A percentile compares a stretch with the other conserved stretches of the same genome.
Conservation (phyloP, 139 green algal genomes). For the Pseudopediastrum boryanum region DNA sequence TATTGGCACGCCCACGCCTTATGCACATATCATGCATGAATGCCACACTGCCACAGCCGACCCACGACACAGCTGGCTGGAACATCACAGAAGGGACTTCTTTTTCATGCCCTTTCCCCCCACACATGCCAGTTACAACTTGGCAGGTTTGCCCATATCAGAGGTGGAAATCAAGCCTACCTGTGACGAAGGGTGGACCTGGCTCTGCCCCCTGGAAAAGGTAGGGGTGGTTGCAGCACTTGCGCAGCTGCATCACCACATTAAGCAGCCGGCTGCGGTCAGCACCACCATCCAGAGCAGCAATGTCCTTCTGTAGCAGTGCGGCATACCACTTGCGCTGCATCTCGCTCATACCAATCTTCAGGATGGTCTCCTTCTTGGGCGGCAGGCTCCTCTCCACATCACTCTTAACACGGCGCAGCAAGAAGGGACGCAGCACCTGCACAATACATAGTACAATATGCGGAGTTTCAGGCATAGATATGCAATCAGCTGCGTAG, state of each 20-base stretch:
- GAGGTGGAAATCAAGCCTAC: too few relatives aligned
- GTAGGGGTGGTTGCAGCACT: constrained; percentile 99
- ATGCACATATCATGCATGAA: too few relatives aligned
- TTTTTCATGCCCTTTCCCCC: too few relatives aligned
- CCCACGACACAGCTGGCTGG: too few relatives aligned
- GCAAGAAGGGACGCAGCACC: constrained; percentile 96
- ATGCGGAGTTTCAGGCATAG: background rate
- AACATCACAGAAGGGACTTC: too few relatives aligned
- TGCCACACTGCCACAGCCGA: too few relatives aligned
- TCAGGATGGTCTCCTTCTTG: constrained; percentile 99
- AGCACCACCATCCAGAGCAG: constrained; percentile 79
- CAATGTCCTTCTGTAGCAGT: constrained; percentile 96
- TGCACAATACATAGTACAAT: constrained; percentile 22
- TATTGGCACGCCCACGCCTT: too few relatives aligned
- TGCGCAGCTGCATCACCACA: constrained; percentile 99
- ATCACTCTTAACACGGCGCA: constrained; percentile 96
- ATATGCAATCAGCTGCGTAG: background rate
- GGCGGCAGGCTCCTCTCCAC: constrained; percentile 95
- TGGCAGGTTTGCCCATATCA: too few relatives aligned
- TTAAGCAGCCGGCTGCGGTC: constrained; percentile 96
- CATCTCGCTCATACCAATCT: constrained; percentile 98
- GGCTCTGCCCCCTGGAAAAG: constrained; percentile 93
- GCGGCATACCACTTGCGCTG: constrained; percentile 90
- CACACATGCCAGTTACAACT: too few relatives aligned
- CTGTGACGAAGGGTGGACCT: constrained; percentile 92